A percentile compares a stretch with the other conserved stretches of the same genome.
Conservation (phyloP, 179 eudicot genomes). For the Camellia oleifera region DNA sequence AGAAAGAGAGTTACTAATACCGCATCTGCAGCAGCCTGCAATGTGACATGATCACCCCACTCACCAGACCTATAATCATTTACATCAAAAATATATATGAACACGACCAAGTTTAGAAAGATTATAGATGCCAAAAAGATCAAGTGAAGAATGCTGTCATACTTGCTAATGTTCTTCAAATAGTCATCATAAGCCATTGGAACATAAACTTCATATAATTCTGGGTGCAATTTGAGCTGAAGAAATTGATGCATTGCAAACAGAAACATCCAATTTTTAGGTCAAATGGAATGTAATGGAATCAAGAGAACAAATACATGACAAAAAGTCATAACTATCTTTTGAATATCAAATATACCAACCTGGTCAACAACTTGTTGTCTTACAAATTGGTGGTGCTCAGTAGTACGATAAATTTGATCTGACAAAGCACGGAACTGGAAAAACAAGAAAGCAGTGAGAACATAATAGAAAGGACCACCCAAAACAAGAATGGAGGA, state of each 20-base stretch:
- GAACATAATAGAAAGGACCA: neutral
- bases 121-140: neutral
- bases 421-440: conserved; percentile 77
- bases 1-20: conserved; percentile 28
- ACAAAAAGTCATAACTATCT: neutral
- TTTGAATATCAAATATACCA: neutral
- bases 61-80: conserved; percentile 47
- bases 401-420: conserved; percentile 58
- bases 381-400: conserved; percentile 58
- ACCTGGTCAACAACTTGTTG: conserved; percentile 61
- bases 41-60: conserved; percentile 79
- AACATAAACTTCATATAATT: conserved; percentile 60
- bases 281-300: neutral
- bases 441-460: conserved; percentile 15
- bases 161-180: conserved; percentile 56
- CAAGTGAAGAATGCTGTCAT: conserved; percentile 10
- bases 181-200: conserved; percentile 60
- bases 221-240: conserved; percentile 58
- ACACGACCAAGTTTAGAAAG: neutral
- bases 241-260: conserved; percentile 12
- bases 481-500: too few relatives aligned
- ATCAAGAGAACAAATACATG: neutral
- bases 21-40: conserved; percentile 77
- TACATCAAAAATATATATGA: neutral
- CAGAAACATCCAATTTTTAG: conserved; percentile 7